phyloP scores from a whole-genome alignment of 495 filamentous ascomycete species.

The Stereocaulon alpinum region DNA sequence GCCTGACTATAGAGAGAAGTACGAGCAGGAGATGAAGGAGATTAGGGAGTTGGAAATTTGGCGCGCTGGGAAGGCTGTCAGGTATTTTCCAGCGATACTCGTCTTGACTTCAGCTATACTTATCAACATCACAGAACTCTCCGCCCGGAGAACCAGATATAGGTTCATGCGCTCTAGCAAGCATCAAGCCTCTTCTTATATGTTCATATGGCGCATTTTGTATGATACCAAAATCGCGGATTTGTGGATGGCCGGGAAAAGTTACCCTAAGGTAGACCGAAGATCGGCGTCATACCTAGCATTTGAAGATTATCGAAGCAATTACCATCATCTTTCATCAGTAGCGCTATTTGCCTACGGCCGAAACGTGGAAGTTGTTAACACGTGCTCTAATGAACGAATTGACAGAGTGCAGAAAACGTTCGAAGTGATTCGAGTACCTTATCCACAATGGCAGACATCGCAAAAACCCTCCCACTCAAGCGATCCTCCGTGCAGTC shows the following conservation, averaged over 20 bases:
- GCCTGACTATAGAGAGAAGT: conserved; percentile 89
- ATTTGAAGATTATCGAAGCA: not conserved
- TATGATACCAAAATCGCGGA: conserved; percentile 9
- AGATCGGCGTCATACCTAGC: conserved; percentile 7
- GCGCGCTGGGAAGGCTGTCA: conserved; percentile 94
- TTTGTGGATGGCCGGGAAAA: not conserved
- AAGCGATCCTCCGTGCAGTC: conserved; percentile 55
- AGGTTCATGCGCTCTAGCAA: conserved; percentile 27
- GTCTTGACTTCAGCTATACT: conserved; percentile 16
- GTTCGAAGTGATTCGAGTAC: not conserved
- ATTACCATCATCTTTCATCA: not conserved
- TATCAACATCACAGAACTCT: conserved; percentile 47
- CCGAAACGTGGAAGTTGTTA: not conserved
- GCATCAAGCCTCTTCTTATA: not conserved
- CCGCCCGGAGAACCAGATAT: conserved; percentile 88
- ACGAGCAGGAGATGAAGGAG: conserved; percentile 91
- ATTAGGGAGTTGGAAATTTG: conserved; percentile 97
- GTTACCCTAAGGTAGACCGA: conserved; percentile 4
- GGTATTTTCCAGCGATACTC: conserved; percentile 34
- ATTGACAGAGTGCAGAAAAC: not conserved
- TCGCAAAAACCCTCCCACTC: conserved; percentile 45
- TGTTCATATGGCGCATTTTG: conserved; percentile 3
- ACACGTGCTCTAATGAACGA: not conserved
- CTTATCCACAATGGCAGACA: conserved; percentile 35
- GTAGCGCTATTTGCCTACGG: not conserved